Evolutionary conservation across 345 rosid genomes (phyloP), one percentile per base, ranked within the genome.

Genomic region (Carallia brachiata): DNA sequence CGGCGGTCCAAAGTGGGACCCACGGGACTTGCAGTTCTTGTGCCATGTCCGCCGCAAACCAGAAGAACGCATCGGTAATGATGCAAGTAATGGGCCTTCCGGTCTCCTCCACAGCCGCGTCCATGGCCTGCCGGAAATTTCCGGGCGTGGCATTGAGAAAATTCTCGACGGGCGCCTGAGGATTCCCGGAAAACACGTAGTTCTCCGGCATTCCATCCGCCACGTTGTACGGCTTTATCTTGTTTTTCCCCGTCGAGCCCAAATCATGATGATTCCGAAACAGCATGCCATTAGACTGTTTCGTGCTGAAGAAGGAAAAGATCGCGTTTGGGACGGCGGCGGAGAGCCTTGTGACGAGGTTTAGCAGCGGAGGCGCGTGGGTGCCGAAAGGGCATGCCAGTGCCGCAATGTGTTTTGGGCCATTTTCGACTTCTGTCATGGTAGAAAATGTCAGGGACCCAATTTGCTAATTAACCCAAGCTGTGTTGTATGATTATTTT

Each of bases 41-140:
- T 0, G 90, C 90, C 57, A 84, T 58, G 6, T 81, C 86, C 9
- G 69, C 82, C 0, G 70, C 86, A n/a, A 84, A 88, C 84, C 89
- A 80, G 36, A 60, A 74, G 32, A 88, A 88, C 1, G 84, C 90
- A 44, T 88, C 93, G 2, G 84, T 70, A 3, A 88, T 31, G 37
- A 88, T 59, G 67, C 84, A 80, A 53, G 65, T 77, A 19, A 84
- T 36, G 9, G 23, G 53, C 63, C 34, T 57, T 28, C 85, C 83
- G 0, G 70, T 72, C 47, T 55, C 84, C 57, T 37, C 62, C 67
- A 81, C 78, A 0, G 80, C 79, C 9, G 4, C 52, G 4, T 71
- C 56, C 56, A 82, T 48, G 16, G 73, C 88, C 4, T 18, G 63
- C 68, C 28, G 28, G 30, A 81, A 77, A 62, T 80, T 86, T 31